Base-by-base conservation (phyloP, 164 flowering plant genomes). In the grape (Vitis vinifera) region DNA sequence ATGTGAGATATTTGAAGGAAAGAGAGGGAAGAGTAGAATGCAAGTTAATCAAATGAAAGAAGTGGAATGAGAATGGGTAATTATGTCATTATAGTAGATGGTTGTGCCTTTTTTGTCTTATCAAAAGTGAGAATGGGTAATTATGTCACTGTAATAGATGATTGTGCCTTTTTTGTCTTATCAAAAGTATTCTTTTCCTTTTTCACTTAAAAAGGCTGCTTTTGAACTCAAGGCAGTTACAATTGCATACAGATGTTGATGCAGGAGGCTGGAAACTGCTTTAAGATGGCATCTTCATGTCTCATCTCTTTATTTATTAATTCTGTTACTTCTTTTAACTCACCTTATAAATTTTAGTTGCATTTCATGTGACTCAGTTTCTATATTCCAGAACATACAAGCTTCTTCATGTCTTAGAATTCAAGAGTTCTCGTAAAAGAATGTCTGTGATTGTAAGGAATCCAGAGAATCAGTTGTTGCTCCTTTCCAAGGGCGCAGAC, bases 401-500 rank as follows among this genome's bases (percentile, higher is more conserved):
- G 76, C 93, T 91, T 80, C 92, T 93, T 79, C 84, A 90, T 63
- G 81, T 90, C 61, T 70, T 91, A 68, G 98, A 91, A 80, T 93
- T 93, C 76, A 90, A 83, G 68, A 90, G 94, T 80, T 78, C 92
- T 15, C 91, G 97, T 27, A 93, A 85, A 83, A 82, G 97, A 71
- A 93, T 93, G 98, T 93, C 98, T 10, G 97, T 93, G 9, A 80
- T 91, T 67, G 93, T 89, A 48, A 83, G 82, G 72, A 88, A 77
- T 82, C 73, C 51, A 23, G 92, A 90, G 67, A 85, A 82, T 49
- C 84, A 83, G 70, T 69, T 91, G 52, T 71, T 93, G 66, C 89
- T 93, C 66, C 89, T 91, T 31, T 84, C 82, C 87, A 93, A 93
- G 77, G 98, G 98, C 55, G 92, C 98, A 37, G 98, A 93, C 89